These are phyloP conservation scores for Termitomyces bulborhizus DNA, from an alignment of 768 basidiomycete species.

Conservation along the genomic window DNA sequence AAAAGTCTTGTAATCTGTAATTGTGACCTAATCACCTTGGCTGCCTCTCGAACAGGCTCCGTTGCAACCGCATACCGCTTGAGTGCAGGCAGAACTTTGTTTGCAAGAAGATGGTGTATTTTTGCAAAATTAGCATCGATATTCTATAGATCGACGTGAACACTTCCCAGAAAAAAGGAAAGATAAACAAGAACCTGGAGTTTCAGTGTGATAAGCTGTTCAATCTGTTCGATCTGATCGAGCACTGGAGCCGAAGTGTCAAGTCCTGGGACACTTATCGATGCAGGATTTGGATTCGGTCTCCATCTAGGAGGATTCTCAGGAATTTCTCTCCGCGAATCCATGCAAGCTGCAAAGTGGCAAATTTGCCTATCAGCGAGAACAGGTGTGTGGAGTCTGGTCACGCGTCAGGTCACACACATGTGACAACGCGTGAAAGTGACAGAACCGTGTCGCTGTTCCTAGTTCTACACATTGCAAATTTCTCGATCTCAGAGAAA, in stretches of 20 bases:
- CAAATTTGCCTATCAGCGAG: too few species aligned
- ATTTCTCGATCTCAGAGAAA: too few species aligned
- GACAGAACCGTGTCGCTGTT: not conserved
- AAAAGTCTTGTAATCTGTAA: not conserved
- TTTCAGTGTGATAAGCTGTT: slow-evolving; percentile 90
- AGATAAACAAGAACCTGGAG: slow-evolving; percentile 54
- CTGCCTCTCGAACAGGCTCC: slow-evolving; percentile 84
- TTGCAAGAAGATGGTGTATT: slow-evolving; percentile 81
- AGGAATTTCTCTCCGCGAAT: slow-evolving; percentile 31
- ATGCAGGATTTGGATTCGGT: slow-evolving; percentile 55
- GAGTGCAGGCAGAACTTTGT: slow-evolving; percentile 77
- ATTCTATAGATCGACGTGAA: slow-evolving; percentile 40
- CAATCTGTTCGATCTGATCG: slow-evolving; percentile 92
- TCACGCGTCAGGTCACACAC: slow-evolving; percentile 7
- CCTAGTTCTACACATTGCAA: too few species aligned
- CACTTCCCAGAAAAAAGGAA: not conserved
- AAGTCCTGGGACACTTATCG: slow-evolving; percentile 66
- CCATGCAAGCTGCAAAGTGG: slow-evolving; percentile 23
- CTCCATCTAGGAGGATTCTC: slow-evolving; percentile 66
- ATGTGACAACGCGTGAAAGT: slow-evolving; percentile 3
- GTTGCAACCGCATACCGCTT: slow-evolving; percentile 85
- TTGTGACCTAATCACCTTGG: slow-evolving; percentile 55
- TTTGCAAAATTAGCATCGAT: slow-evolving; percentile 92
- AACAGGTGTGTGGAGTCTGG: too few species aligned
- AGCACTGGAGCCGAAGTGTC: slow-evolving; percentile 61